Conservation (phyloP, 129 eudicot genomes). For the Centella asiatica region DNA sequence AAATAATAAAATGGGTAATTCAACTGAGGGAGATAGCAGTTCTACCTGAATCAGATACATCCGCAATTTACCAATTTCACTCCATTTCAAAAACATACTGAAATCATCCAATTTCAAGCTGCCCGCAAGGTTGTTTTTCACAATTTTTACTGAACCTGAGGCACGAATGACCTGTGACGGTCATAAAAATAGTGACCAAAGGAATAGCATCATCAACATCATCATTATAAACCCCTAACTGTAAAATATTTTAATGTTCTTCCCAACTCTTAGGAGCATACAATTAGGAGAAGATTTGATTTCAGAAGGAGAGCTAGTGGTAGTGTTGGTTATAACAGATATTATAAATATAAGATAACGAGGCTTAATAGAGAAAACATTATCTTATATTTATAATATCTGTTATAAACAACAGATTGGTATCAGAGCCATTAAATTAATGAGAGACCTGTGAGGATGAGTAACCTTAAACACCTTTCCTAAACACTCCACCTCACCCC, state of each 20-base stretch:
- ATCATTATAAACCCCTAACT: conserved; percentile 3
- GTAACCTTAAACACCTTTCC: too few species aligned
- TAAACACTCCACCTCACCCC: too few species aligned
- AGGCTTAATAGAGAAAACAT: too few species aligned
- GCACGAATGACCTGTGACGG: conserved; percentile 39
- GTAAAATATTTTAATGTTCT: neutral
- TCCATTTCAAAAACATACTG: conserved; percentile 50
- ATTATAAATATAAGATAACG: too few species aligned
- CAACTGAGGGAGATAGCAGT: neutral
- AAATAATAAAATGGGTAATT: neutral
- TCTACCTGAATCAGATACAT: conserved; percentile 57
- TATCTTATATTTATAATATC: too few species aligned
- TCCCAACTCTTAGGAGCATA: too few species aligned
- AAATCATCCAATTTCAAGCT: conserved; percentile 49
- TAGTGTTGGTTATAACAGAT: too few species aligned
- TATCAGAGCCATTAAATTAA: too few species aligned
- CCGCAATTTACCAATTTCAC: conserved; percentile 50
- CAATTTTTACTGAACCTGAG: conserved; percentile 36
- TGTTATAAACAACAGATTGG: too few species aligned
- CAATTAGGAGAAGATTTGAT: too few species aligned
- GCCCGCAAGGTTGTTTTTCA: conserved; percentile 38
- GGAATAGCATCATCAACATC: neutral
- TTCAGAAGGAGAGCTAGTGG: too few species aligned
- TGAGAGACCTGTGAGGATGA: too few species aligned
- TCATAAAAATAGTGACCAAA: conserved; percentile 2